Evolutionary conservation across 1,139 yeast genomes (phyloP), one percentile per base, ranked within the genome.

Genomic region (Torulaspora pretoriensis): DNA sequence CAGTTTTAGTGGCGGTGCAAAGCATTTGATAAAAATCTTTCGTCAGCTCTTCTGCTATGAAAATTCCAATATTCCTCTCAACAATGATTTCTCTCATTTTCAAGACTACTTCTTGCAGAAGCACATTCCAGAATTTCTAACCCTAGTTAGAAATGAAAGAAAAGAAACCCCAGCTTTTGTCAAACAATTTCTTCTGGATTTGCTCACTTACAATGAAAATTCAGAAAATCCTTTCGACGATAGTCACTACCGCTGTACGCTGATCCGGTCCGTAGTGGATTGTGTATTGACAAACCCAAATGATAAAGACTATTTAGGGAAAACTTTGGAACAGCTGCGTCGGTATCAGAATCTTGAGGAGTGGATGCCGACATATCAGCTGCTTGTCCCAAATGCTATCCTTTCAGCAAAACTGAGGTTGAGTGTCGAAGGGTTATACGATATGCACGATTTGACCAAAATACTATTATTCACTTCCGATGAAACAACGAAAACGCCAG

Each of bases 161-260:
- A 94, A 90, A 0, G 77, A 75, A 46, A 80, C 86, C 23, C 96
- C 96, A 0, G 54, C 66, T 1, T 80, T 73, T 38, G 74, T 88
- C 7, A 79, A 78, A 56, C 69, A 72, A 33, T 76, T 92, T 43
- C 55, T 94, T 35, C 67, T 89, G 42, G 89, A 83, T 55, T 67
- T 90, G 48, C 71, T 92, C 47, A 77, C 86, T 48, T 90, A 81
- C 65, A 92, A 90, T 60, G 97, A 92, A 56, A 94, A 92, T 60
- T 73, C 88, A 8, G 83, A 77, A 56, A 92, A 94, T 60, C 73
- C 73, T 10, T 92, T 78, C 62, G 80, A 83, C 41, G 98, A 92
- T 61, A 73, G 83, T 37, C 76, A 71, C 55, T 92, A 87, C 55
- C 64, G 89, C 6, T 68, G 81, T 3, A 71, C 72, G 2, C 65